Evolutionary conservation across 2,329 filamentous ascomycete species (phyloP), one percentile per base, ranked within the genome.

Genomic region (Ciborinia camelliae): DNA sequence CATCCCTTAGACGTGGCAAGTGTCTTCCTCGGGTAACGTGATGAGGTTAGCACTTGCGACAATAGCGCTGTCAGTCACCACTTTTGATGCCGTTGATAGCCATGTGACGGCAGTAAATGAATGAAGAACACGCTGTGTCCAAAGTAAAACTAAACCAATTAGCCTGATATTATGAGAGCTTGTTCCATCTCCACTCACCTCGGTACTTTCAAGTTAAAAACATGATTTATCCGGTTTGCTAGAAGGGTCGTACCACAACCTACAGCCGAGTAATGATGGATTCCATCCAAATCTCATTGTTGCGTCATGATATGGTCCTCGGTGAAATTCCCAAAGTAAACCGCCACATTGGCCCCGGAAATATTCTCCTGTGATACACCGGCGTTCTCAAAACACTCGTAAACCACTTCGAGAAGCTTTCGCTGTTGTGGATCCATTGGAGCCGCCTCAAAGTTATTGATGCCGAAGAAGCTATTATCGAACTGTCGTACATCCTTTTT

Each of bases 61-160:
- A 32, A 72, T 50, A 26, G 70, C 70, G 10, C 50, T 45, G 7
- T 64, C 78, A 77, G 54, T 84, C 81, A 1, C 79, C 77, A 20
- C 69, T 75, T 3, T 78, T 75, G 1, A 86, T 73, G 32, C 79
- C 81, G 59, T 82, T 79, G 23, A 80, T 80, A 1, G 82, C 84
- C 37, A 81, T 74, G 69, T 86, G 82, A 3, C 86, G 76, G 1
- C 80, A 80, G 6, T 85, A 80, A n/a, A 86, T 75, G 52, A 81
- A 83, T 7, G 81, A 81, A 45, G 82, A 85, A 72, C 84, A 87
- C 35, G 83, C 85, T 0, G 84, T 86, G 30, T 70, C 66, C 0
- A 68, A 7, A 7, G 62, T 59, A 23, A 69, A 48, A 57, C 66
- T 69, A 26, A 23, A 55, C 6, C 1, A 39, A 14, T 28, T 48